A percentile compares a stretch with the other conserved stretches of the same genome.
Evolutionary conservation across 2,329 filamentous ascomycete species (phyloP).

Genomic region (Aspergillus sp.): DNA sequence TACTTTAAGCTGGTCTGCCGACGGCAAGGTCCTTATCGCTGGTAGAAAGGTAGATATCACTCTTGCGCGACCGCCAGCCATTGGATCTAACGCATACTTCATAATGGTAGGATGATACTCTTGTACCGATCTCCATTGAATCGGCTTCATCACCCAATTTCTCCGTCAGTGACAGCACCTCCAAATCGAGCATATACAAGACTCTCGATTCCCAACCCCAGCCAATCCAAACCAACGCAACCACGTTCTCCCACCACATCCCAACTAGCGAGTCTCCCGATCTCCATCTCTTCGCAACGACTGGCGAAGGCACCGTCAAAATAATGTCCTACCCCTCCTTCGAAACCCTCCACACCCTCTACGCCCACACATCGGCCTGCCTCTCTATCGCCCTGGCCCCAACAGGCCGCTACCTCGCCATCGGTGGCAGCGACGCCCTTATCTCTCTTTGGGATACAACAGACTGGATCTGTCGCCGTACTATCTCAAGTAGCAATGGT

Average conservation of each 20-base stretch:
- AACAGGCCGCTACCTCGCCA: conserved; percentile 49
- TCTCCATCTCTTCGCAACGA: conserved; percentile 48
- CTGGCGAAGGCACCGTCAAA: conserved; percentile 50
- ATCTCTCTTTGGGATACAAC: conserved; percentile 54
- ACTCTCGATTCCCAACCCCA: conserved; percentile 45
- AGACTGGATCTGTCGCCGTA: conserved; percentile 52
- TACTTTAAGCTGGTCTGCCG: conserved; percentile 49
- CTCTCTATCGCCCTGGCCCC: conserved; percentile 47
- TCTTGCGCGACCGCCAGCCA: not conserved
- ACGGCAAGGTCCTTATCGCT: conserved; percentile 47
- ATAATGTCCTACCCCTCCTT: conserved; percentile 50
- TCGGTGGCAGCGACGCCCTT: conserved; percentile 50
- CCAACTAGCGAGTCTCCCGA: conserved; percentile 35
- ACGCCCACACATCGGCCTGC: conserved; percentile 51
- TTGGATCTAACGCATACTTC: not conserved
- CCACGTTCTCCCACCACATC: conserved; percentile 47
- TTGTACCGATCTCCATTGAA: conserved; percentile 47
- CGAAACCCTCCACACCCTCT: conserved; percentile 44
- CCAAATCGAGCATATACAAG: conserved; percentile 34
- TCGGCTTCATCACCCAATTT: conserved; percentile 39
- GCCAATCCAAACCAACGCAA: conserved; percentile 49
- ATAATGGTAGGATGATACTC: conserved; percentile 45
- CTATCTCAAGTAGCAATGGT: conserved; percentile 45
- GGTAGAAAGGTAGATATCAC: conserved; percentile 46
- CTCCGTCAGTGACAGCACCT: conserved; percentile 20